These are phyloP conservation scores for Austroboletus eburneus DNA, from an alignment of 768 basidiomycete species.

Conservation along the genomic window DNA sequence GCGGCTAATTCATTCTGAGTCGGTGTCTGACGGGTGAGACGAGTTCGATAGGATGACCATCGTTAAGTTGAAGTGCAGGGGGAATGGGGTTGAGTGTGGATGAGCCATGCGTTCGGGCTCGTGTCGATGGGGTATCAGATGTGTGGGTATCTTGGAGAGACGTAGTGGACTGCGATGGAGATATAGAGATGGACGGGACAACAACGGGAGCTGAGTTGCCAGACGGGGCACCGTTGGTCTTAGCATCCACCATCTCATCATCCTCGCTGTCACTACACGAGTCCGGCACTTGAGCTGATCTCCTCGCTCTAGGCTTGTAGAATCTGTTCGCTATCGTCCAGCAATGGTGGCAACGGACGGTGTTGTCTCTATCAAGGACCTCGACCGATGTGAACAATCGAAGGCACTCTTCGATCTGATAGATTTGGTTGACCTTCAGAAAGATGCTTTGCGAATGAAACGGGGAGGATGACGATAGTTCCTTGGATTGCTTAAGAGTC, in stretches of 20 bases:
- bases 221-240: slow-evolving; percentile 18
- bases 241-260: slow-evolving; percentile 25
- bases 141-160: slow-evolving; percentile 37
- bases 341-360: slow-evolving; percentile 88
- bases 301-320: slow-evolving; percentile 34
- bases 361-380: slow-evolving; percentile 88
- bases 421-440: slow-evolving; percentile 26
- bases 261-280: slow-evolving; percentile 33
- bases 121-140: slow-evolving; percentile 20
- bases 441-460: slow-evolving; percentile 24
- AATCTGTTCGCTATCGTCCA: slow-evolving; percentile 86
- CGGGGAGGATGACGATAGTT: slow-evolving; percentile 12
- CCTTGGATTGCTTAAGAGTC: slow-evolving; percentile 42
- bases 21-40: slow-evolving; percentile 7
- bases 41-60: slow-evolving; percentile 17
- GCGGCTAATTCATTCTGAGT: slow-evolving; percentile 45
- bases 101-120: slow-evolving; percentile 5
- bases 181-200: slow-evolving; percentile 5
- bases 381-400: slow-evolving; percentile 92
- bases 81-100: slow-evolving; percentile 18
- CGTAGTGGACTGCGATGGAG: slow-evolving; percentile 32
- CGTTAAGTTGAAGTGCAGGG: slow-evolving; percentile 29
- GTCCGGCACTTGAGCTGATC: slow-evolving; percentile 21
- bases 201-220: neutral
- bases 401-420: slow-evolving; percentile 63